Percentiles rank a stretch among this genome's conserved stretches.
These are phyloP conservation scores for Tuber brumale DNA, from an alignment of 495 filamentous ascomycete genomes.

Conservation along the genomic window DNA sequence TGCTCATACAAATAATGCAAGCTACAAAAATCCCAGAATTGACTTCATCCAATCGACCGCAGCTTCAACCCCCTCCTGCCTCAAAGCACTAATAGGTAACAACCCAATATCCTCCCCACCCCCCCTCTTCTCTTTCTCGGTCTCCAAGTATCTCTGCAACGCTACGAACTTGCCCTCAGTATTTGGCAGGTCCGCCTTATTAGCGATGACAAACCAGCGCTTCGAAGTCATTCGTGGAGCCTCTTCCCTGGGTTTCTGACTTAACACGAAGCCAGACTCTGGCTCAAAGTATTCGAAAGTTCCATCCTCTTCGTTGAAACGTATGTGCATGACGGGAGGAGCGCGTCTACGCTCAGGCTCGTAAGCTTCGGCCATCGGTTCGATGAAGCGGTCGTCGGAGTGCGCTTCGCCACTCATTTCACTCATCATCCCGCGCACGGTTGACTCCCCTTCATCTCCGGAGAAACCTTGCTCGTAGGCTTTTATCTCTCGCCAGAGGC, in stretches of 20 bases:
- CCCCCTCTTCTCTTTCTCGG: constrained; percentile 62
- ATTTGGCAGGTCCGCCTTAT: constrained; percentile 77
- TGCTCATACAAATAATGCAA: background rate
- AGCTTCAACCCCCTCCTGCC: constrained; percentile 69
- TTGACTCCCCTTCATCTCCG: constrained; percentile 47
- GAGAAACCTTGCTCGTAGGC: constrained; percentile 70
- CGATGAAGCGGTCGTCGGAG: constrained; percentile 12
- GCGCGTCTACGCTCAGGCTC: background rate
- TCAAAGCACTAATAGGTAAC: constrained; percentile 84
- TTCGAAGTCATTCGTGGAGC: constrained; percentile 50
- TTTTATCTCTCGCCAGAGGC: constrained; percentile 80
- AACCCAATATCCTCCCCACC: constrained; percentile 60
- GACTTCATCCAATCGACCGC: constrained; percentile 72
- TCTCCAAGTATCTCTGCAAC: constrained; percentile 47
- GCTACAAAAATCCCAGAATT: constrained; percentile 52
- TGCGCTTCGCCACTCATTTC: constrained; percentile 38
- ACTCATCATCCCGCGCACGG: constrained; percentile 36
- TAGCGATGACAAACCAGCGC: constrained; percentile 95
- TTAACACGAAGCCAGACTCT: constrained; percentile 1
- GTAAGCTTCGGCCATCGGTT: background rate
- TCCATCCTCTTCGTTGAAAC: constrained; percentile 3
- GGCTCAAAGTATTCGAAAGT: background rate
- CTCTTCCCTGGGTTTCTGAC: constrained; percentile 13
- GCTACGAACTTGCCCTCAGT: constrained; percentile 69
- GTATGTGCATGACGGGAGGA: background rate